Base-by-base conservation (phyloP, 2,329 filamentous ascomycete genomes). In the Trichophyton rubrum region DNA sequence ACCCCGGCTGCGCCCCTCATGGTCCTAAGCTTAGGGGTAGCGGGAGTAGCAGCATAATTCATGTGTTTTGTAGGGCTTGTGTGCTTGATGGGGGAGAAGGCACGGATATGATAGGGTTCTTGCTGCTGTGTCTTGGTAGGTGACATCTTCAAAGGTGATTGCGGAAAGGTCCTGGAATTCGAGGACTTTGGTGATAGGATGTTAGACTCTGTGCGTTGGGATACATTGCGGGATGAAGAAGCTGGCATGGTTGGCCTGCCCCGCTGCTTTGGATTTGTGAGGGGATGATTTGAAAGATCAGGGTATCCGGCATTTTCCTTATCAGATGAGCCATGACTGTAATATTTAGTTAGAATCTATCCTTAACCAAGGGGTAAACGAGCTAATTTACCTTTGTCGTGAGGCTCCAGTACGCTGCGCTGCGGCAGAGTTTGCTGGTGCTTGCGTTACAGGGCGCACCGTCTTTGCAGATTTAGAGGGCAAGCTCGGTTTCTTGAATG, bases 101-200 rank as follows among this genome's bases (percentile, higher is more conserved):
- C 80, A 24, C 82, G 80, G 1, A 81, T 77, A 43, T 85, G 76
- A 61, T 80, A 78, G 2, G 81, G 78, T 68, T 86, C 85, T 27
- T 5, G 77, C 62, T 61, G 74, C 72, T 68, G 79, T 20, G 60
- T 24, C 49, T 63, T 63, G 4, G 51, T 70, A 15, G 74, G 72
- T 3, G 74, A 74, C 9, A 69, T 65, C 72, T 76, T 74, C 60
- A 80, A 68, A 1, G 80, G 80, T 1, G 80, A 82, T 56, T 83
- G 81, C 20, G 82, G 82, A 22, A 82, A 76, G 15, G 87, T 80
- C 58, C 88, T 84, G 4, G 88, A 87, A 69, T 95, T 95, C 62
- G 87, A 86, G 0, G 89, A 91, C 59, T 88, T 87, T 1, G 90
- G 90, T 1, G 90, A 95, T 2, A 95, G 79, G 41, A 95, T 81